Conservation (phyloP, 169 alveolate genomes). For the Eimeria necatrix region DNA sequence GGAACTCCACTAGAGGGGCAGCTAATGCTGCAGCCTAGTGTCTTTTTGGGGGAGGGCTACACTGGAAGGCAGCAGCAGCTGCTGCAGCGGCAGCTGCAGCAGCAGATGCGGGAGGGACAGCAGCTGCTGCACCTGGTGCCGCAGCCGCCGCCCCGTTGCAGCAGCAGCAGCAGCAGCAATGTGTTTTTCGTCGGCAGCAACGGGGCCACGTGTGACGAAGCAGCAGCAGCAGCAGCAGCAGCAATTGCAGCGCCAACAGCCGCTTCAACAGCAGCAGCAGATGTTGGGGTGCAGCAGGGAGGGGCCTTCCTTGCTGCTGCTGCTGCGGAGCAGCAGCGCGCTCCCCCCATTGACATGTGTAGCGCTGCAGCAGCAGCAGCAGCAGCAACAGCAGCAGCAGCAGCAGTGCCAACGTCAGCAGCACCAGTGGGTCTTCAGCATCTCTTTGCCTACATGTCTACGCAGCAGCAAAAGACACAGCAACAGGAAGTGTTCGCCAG, state of each 20-base stretch:
- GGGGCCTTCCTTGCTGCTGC: no score
- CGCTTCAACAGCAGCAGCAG: neutral
- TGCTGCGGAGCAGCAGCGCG: slow-evolving; percentile 1
- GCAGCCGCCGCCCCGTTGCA: neutral
- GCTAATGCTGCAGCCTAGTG: neutral
- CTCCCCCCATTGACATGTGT: neutral
- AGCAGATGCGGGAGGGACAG: neutral
- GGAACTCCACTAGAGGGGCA: neutral
- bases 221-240: neutral
- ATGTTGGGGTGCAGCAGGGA: no score
- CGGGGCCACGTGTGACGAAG: neutral
- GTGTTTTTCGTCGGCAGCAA: neutral
- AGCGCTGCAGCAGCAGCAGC: neutral
- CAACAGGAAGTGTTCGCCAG: neutral
- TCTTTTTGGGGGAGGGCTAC: neutral
- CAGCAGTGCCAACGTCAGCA: slow-evolving; percentile 24
- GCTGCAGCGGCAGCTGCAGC: slow-evolving; percentile 13
- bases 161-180: slow-evolving; percentile 32
- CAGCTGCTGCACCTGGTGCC: neutral
- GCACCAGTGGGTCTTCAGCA: neutral
- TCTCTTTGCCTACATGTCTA: neutral
- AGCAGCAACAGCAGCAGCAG: neutral
- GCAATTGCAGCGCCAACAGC: neutral
- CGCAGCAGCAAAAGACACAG: neutral
- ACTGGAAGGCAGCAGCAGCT: neutral